These are phyloP conservation scores for Coprinellus micaceus DNA, from an alignment of 768 basidiomycete genomes.

Conservation along the genomic window DNA sequence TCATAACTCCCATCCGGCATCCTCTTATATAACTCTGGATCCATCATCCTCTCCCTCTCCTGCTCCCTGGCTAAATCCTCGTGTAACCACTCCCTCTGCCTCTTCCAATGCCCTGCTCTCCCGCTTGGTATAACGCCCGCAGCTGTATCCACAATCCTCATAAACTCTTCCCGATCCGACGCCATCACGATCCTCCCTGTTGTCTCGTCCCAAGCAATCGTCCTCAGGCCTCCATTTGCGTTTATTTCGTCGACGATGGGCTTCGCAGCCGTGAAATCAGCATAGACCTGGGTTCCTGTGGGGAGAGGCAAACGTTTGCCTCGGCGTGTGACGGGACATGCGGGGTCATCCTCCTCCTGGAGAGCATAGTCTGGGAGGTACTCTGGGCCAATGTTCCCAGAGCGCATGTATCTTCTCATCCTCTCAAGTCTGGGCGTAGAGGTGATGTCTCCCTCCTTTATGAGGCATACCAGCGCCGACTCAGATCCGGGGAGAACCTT, in stretches of 20 bases:
- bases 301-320: background rate
- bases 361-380: slow-evolving; percentile 12
- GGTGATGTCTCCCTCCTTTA: slow-evolving; percentile 26
- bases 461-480: slow-evolving; percentile 41
- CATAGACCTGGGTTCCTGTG: background rate
- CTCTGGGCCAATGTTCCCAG: slow-evolving; percentile 20
- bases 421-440: slow-evolving; percentile 31
- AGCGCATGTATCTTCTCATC: slow-evolving; percentile 38
- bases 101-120: slow-evolving; percentile 18
- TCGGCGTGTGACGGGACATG: slow-evolving; percentile 15
- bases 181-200: slow-evolving; percentile 58
- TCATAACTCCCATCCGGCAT: background rate
- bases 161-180: slow-evolving; percentile 32
- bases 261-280: slow-evolving; percentile 12
- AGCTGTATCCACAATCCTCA: slow-evolving; percentile 51
- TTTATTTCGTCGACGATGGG: slow-evolving; percentile 17
- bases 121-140: slow-evolving; percentile 22
- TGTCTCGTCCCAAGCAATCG: slow-evolving; percentile 64
- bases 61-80: background rate
- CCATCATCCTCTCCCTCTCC: background rate
- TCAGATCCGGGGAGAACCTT: slow-evolving; percentile 41
- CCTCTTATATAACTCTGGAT: background rate
- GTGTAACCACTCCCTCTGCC: background rate
- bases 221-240: slow-evolving; percentile 31
- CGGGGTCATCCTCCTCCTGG: slow-evolving; percentile 7